Evolutionary conservation across 1,139 yeast genomes (phyloP).

Genomic region (Lodderomyces metapsilosis): DNA sequence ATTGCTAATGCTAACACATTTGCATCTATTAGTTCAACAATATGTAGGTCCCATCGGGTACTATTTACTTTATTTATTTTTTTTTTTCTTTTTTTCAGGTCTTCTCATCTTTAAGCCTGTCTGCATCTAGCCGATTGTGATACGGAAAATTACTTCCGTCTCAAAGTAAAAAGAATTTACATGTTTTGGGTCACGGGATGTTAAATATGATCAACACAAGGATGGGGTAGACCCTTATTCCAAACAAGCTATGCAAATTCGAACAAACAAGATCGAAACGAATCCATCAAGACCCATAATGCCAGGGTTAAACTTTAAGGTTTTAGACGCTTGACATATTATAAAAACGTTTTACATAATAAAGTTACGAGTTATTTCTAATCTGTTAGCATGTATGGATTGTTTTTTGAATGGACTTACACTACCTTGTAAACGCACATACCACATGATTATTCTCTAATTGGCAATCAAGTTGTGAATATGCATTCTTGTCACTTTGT

Average conservation of each 20-base stretch:
- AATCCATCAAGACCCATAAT: conserved; percentile 1
- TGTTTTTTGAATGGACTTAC: no score
- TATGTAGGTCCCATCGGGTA: neutral
- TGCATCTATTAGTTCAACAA: no score
- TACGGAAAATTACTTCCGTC: neutral
- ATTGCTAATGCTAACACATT: neutral
- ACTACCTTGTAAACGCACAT: neutral
- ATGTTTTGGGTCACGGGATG: conserved; percentile 1
- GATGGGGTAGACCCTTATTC: neutral
- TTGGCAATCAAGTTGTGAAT: neutral
- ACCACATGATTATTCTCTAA: neutral
- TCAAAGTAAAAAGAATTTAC: no score
- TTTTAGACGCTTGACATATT: neutral
- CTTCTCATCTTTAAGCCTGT: no score
- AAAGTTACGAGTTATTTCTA: no score
- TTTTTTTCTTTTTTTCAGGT: neutral
- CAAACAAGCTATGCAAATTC: neutral
- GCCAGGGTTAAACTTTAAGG: neutral
- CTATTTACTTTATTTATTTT: neutral
- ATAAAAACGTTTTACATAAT: neutral
- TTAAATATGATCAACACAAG: neutral
- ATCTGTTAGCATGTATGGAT: no score
- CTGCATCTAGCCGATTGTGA: conserved; percentile 2
- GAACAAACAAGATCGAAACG: neutral
- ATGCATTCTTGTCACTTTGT: no score